Base-by-base conservation (phyloP, 1,139 yeast species). In the Kurtzmaniella quercitrusa region DNA sequence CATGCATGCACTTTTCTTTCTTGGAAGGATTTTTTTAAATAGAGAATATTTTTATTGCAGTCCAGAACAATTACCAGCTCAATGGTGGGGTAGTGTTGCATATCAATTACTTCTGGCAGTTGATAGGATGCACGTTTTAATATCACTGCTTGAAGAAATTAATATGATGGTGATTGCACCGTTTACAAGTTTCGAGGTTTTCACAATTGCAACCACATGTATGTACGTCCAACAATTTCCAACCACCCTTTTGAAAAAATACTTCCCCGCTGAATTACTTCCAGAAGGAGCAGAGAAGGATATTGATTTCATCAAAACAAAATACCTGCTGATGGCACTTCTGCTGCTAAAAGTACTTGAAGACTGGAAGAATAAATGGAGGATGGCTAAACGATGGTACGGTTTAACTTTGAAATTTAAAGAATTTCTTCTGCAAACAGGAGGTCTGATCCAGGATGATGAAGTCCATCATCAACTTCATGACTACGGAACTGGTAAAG, bases 171-270 rank as follows among this genome's bases (percentile, higher is more conserved):
- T 66, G 5, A 56, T 65, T 33, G 70, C 71, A 2, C 71, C 71
- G 12, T 65, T 66, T 45, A 63, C 71, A 3, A 68, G 69, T 2
- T 66, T 66, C 47, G 65, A 66, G 45, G 62, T 66, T 2, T 66
- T 63, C 48, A 65, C 70, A 7, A 53, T 59, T 14, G 63, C 67
- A 2, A 61, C 63, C 2, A 65, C 70, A 0, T 54, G 66, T 20
- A 51, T 65, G 19, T 66, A 61, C 39, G 56, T 66, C 38, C 55
- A 58, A 30, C 59, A 63, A 0, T 66, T 63, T 46, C 68, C 71
- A 2, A 40, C 46, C 20, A 48, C 51, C 19, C 48, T 57, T 2
- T 39, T 57, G 32, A 40, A 34, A n/a, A 34, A 34, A 19, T 34
- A 34, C 20, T 34, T 34, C 14, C 23, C 26, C 12, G 26, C 37